A percentile compares a stretch with the other conserved stretches of the same genome.
Evolutionary conservation across 73 alveolate species (phyloP).

Genomic region (Diophrys appendiculata): DNA sequence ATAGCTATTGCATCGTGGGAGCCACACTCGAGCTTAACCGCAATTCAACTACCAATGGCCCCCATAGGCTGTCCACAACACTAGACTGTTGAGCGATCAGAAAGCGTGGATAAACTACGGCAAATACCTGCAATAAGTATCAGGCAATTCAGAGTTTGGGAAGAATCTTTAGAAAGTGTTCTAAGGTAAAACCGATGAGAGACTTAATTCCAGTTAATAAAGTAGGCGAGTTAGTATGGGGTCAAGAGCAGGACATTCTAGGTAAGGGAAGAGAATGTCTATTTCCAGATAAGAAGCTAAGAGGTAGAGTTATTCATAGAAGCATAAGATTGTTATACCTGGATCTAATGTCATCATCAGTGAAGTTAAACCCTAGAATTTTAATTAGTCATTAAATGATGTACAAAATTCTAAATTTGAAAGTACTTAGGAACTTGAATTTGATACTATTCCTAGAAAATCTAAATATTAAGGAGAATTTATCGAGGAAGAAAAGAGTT

Average conservation of each 20-base stretch:
- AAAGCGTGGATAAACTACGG: not conserved
- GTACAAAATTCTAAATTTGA: too few species aligned
- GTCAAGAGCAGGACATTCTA: not conserved
- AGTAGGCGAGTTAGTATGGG: not conserved
- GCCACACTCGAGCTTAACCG: not conserved
- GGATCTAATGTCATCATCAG: not conserved
- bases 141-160: not conserved
- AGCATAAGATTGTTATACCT: not conserved
- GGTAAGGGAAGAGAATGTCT: not conserved
- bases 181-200: not conserved
- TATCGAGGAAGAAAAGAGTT: not conserved
- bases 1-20: not conserved
- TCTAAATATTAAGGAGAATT: not conserved
- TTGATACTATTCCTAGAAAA: too few species aligned
- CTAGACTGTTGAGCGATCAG: not conserved
- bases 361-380: too few species aligned
- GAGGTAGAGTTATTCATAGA: too few species aligned
- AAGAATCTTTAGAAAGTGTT: not conserved
- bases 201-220: not conserved
- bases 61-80: not conserved
- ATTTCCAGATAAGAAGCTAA: too few species aligned
- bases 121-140: not conserved
- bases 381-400: too few species aligned
- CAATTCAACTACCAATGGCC: not conserved
- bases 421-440: too few species aligned